Conservation (phyloP, 2,329 filamentous ascomycete species). For the Fusarium musae region DNA sequence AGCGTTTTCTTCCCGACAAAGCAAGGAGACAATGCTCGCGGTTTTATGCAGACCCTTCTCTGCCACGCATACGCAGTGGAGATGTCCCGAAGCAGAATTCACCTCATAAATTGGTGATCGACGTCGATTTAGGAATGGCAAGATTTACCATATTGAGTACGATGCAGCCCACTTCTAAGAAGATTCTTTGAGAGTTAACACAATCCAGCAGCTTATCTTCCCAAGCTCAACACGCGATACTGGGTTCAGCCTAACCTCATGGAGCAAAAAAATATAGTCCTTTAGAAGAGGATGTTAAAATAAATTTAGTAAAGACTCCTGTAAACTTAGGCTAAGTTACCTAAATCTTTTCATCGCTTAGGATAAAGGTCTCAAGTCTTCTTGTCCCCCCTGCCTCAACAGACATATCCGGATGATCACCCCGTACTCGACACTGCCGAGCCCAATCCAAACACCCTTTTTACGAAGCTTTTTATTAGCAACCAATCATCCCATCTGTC, state of each 20-base stretch:
- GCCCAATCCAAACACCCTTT: neutral
- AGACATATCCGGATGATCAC: neutral
- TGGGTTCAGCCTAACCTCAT: neutral
- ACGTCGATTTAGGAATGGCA: neutral
- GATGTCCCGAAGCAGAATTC: too few species aligned
- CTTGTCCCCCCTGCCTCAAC: neutral
- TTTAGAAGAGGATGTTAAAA: neutral
- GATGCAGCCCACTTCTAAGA: too few species aligned
- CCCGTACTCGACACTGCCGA: neutral
- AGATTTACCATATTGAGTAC: neutral
- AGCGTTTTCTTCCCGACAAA: too few species aligned
- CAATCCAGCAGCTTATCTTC: neutral
- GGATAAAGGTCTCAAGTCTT: neutral
- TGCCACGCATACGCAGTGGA: too few species aligned
- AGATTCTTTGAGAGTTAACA: too few species aligned
- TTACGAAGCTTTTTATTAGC: too few species aligned
- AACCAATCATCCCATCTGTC: neutral
- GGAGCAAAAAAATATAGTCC: neutral
- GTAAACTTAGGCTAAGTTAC: neutral
- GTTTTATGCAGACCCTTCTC: too few species aligned
- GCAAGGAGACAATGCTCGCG: too few species aligned
- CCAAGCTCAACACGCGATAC: neutral
- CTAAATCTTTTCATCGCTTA: neutral
- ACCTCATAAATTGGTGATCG: neutral
- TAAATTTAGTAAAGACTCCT: neutral